Percentiles rank a stretch among this genome's conserved stretches.
phyloP scores from a whole-genome alignment of 768 basidiomycete genomes.

The Tricholoma furcatifolium region DNA sequence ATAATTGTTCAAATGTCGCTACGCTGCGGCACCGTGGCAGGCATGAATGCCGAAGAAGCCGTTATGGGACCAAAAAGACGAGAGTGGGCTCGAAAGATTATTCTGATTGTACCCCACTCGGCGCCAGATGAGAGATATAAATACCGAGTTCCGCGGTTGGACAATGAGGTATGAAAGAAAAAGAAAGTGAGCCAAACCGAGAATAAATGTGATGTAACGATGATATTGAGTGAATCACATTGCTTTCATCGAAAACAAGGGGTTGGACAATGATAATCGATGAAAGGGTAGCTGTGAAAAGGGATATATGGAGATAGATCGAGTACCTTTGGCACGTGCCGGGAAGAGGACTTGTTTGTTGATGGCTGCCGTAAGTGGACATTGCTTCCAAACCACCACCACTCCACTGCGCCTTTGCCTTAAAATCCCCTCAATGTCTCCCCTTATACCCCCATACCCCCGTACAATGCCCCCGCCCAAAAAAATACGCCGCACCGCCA shows the following conservation, averaged over 20 bases:
- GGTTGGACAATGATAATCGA: constrained; percentile 3
- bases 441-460: constrained; percentile 27
- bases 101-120: constrained; percentile 8
- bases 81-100: neutral
- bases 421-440: constrained; percentile 36
- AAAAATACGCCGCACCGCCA: constrained; percentile 62
- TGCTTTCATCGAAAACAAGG: too few relatives aligned
- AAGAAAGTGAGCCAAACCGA: neutral
- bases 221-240: too few relatives aligned
- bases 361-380: constrained; percentile 51
- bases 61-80: neutral
- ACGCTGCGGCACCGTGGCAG: neutral
- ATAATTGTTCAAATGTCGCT: neutral
- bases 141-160: constrained; percentile 8
- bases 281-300: constrained; percentile 11
- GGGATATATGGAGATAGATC: constrained; percentile 36
- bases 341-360: constrained; percentile 44
- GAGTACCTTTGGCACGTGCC: constrained; percentile 49
- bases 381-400: constrained; percentile 50
- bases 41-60: neutral
- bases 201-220: neutral
- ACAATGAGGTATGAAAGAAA: neutral
- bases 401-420: constrained; percentile 44
- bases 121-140: constrained; percentile 13
- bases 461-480: constrained; percentile 34